Evolutionary conservation across 163 green algal species (phyloP).

Genomic region (Scenedesmus sp.): DNA sequence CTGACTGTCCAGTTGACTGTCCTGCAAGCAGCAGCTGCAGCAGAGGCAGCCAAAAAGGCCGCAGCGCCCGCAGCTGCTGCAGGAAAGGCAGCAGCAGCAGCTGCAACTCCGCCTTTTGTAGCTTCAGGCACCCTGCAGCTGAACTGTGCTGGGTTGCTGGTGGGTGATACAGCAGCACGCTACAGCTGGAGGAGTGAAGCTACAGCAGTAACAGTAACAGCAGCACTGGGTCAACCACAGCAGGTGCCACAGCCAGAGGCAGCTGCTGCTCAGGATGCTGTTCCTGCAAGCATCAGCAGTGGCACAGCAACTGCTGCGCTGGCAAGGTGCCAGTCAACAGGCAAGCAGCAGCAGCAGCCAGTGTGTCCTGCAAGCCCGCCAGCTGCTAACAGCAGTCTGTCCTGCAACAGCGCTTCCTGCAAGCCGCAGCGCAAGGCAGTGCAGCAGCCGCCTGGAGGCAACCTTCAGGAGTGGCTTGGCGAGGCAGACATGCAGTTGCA

Average conservation of each 20-base stretch:
- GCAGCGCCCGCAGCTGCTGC: background rate
- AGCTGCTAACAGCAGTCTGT: background rate
- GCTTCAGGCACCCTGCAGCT: slow-evolving; percentile 52
- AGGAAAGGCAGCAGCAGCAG: slow-evolving; percentile 23
- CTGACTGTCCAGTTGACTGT: slow-evolving; percentile 15
- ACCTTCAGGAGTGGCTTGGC: slow-evolving; percentile 29
- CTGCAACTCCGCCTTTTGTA: slow-evolving; percentile 3
- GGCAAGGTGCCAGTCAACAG: background rate
- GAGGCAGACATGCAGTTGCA: slow-evolving; percentile 54
- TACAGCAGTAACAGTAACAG: background rate
- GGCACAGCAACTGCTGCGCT: background rate
- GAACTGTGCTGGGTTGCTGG: slow-evolving; percentile 62
- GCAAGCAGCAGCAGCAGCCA: background rate
- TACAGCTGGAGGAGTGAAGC: slow-evolving; percentile 2
- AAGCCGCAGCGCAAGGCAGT: background rate
- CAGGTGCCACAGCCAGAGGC: background rate
- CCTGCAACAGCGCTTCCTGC: background rate
- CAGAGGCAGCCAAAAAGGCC: slow-evolving; percentile 19
- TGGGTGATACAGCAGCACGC: slow-evolving; percentile 56
- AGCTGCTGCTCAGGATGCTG: background rate
- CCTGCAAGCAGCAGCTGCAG: background rate
- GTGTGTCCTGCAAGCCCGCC: background rate
- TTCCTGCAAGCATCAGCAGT: background rate
- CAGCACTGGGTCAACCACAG: background rate
- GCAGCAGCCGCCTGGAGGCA: slow-evolving; percentile 11